Evolutionary conservation across 1,139 yeast genomes (phyloP).

Genomic region (Magnusiomyces ingens): DNA sequence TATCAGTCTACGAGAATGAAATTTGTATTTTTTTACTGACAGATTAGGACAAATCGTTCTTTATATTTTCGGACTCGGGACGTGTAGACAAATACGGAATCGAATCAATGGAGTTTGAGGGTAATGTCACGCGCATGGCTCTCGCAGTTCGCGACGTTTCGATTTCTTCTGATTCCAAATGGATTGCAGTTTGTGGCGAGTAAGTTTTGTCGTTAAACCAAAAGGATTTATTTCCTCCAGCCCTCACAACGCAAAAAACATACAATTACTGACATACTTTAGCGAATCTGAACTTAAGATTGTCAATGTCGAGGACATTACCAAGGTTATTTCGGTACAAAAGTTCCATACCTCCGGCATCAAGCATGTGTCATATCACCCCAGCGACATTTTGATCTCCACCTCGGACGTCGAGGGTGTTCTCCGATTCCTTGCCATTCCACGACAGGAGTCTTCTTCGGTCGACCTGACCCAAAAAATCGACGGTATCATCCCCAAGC

Average conservation of each 20-base stretch:
- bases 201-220: constrained; percentile 3
- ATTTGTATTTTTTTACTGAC: no score
- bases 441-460: constrained; percentile 31
- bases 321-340: constrained; percentile 11
- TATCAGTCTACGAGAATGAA: constrained; percentile 17
- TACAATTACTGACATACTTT: not conserved
- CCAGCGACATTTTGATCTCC: constrained; percentile 52
- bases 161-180: constrained; percentile 64
- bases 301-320: constrained; percentile 7
- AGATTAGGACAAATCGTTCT: no score
- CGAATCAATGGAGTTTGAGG: constrained; percentile 22
- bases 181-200: constrained; percentile 71
- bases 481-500: constrained; percentile 30
- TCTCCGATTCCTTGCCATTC: constrained; percentile 57
- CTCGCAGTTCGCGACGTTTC: constrained; percentile 60
- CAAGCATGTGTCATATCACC: constrained; percentile 55
- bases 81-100: constrained; percentile 30
- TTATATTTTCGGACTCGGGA: constrained; percentile 34
- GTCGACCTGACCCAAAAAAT: constrained; percentile 29
- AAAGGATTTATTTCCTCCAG: no score
- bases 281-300: constrained; percentile 9
- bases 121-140: constrained; percentile 35
- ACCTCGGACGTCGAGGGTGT: constrained; percentile 64
- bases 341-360: constrained; percentile 46
- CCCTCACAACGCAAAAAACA: no score